A percentile compares a stretch with the other conserved stretches of the same genome.
Conservation (phyloP, 1,284 basidiomycete species). For the Cryptococcus sp. region DNA sequence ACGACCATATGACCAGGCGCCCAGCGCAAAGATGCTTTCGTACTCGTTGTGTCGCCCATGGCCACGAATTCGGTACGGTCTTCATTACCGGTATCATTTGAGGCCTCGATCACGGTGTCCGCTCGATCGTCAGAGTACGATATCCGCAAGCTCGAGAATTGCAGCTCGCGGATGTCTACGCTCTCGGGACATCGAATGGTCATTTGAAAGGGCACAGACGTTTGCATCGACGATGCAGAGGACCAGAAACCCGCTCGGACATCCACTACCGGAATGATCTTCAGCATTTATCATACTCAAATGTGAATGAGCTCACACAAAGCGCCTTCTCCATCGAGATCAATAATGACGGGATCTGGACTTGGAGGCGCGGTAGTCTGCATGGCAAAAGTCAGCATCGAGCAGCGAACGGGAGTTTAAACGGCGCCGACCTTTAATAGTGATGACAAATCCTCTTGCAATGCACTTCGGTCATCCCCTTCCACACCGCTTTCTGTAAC, state of each 20-base stretch:
- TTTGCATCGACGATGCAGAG: conserved; percentile 62
- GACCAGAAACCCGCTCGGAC: conserved; percentile 70
- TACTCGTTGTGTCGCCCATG: not conserved
- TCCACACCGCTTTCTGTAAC: conserved; percentile 25
- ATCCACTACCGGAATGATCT: conserved; percentile 58
- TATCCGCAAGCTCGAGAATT: conserved; percentile 38
- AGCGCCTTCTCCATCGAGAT: conserved; percentile 63
- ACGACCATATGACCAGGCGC: conserved; percentile 15
- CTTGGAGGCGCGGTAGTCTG: conserved; percentile 67
- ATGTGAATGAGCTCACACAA: conserved; percentile 59
- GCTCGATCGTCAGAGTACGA: conserved; percentile 44
- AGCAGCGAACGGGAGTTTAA: not conserved
- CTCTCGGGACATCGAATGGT: conserved; percentile 47
- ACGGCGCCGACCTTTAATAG: conserved; percentile 63
- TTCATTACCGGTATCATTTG: not conserved
- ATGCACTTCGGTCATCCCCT: conserved; percentile 35
- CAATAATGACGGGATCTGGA: conserved; percentile 62
- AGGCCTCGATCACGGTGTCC: conserved; percentile 17
- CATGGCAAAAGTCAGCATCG: conserved; percentile 4
- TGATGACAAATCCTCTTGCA: conserved; percentile 65
- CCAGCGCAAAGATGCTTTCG: conserved; percentile 27
- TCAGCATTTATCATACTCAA: not conserved
- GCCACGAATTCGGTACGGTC: not conserved
- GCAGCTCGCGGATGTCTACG: conserved; percentile 38
- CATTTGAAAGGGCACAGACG: conserved; percentile 70